These are phyloP conservation scores for Mortierella sp. DNA, from an alignment of 371 early-diverging fungal species.

Conservation along the genomic window DNA sequence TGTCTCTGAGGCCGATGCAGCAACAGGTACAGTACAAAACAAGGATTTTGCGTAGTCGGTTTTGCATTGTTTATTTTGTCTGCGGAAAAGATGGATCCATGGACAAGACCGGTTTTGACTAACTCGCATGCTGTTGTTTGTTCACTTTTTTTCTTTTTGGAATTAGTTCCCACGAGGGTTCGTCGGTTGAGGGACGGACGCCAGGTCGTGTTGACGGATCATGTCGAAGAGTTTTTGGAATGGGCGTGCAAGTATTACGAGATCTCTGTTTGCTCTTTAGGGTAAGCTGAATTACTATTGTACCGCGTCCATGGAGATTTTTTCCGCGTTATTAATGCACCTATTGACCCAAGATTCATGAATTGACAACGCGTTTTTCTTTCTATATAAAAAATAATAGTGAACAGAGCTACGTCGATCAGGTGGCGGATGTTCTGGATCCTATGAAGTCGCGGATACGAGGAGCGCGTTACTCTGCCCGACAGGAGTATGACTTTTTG, in stretches of 20 bases:
- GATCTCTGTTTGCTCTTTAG: slow-evolving; percentile 84
- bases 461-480: slow-evolving; percentile 79
- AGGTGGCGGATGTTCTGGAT: slow-evolving; percentile 78
- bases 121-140: not conserved
- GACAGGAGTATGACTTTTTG: slow-evolving; percentile 78
- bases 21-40: slow-evolving; percentile 36
- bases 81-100: not conserved
- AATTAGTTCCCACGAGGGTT: slow-evolving; percentile 72
- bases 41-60: not conserved
- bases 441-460: slow-evolving; percentile 71
- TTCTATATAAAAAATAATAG: slow-evolving; percentile 33
- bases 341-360: too few species aligned
- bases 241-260: slow-evolving; percentile 81
- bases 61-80: not conserved
- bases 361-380: not conserved
- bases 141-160: not conserved
- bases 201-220: slow-evolving; percentile 76
- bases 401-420: slow-evolving; percentile 83
- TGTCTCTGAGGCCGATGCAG: slow-evolving; percentile 72
- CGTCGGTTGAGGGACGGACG: slow-evolving; percentile 73
- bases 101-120: not conserved
- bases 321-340: too few species aligned
- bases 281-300: slow-evolving; percentile 57
- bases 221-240: slow-evolving; percentile 82
- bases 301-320: too few species aligned